These are phyloP conservation scores for Acer campestre DNA, from an alignment of 345 rosid species.

Conservation along the genomic window DNA sequence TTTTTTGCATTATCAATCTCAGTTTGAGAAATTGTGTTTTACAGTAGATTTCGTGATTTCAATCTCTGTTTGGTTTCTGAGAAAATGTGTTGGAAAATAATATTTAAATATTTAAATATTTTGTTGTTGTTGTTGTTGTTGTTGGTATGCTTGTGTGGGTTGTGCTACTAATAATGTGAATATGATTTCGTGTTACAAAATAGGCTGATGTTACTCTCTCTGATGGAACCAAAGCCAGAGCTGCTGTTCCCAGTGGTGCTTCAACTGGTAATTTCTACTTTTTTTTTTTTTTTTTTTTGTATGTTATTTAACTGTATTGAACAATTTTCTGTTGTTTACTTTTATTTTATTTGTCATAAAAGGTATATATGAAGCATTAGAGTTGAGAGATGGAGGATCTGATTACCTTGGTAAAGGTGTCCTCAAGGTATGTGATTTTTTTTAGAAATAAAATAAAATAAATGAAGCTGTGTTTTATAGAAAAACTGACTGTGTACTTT, in stretches of 20 bases:
- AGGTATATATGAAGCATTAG: conserved; percentile 72
- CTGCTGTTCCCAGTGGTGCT: conserved; percentile 80
- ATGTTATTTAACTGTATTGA: neutral
- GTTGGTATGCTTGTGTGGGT: neutral
- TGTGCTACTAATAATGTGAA: neutral
- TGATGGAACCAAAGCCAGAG: conserved; percentile 49
- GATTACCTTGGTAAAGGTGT: conserved; percentile 79
- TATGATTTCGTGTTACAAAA: neutral
- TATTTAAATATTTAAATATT: neutral
- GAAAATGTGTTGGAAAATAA: neutral
- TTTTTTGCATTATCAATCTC: neutral
- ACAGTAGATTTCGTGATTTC: neutral
- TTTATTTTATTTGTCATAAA: conserved; percentile 11
- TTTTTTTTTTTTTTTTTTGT: neutral
- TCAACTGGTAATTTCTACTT: conserved; percentile 48
- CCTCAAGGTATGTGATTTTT: conserved; percentile 42
- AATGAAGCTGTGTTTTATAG: too few relatives aligned
- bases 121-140: neutral
- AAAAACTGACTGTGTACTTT: neutral
- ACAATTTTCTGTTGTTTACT: neutral
- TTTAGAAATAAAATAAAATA: neutral
- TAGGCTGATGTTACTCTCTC: conserved; percentile 54
- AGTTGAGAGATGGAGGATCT: conserved; percentile 66
- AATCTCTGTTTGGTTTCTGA: neutral
- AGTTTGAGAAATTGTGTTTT: neutral